phyloP scores from a whole-genome alignment of 345 rosid genomes.

The Pistacia vera region DNA sequence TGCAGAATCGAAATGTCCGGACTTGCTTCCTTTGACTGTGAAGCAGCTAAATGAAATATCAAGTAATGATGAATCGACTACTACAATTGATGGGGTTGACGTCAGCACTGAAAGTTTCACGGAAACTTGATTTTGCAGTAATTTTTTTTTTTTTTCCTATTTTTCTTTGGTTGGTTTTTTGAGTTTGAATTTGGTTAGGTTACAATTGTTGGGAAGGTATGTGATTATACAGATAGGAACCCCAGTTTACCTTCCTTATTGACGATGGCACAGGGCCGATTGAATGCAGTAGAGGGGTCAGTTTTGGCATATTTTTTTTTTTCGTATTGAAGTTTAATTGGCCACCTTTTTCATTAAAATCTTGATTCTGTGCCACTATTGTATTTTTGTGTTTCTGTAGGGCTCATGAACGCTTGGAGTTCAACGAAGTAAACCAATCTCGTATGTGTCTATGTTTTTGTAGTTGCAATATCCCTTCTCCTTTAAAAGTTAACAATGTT shows the following conservation, averaged over 20 bases:
- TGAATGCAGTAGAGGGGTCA: conserved; percentile 85
- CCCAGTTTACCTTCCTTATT: conserved; percentile 62
- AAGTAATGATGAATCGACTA: conserved; percentile 49
- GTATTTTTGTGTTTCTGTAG: conserved; percentile 38
- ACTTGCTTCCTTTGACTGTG: conserved; percentile 69
- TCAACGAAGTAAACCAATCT: conserved; percentile 74
- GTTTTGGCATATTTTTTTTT: not conserved
- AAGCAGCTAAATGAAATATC: conserved; percentile 60
- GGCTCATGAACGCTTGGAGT: conserved; percentile 79
- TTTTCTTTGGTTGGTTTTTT: conserved; percentile 3
- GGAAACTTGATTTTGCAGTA: not conserved
- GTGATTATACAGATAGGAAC: conserved; percentile 61
- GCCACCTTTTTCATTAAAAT: not conserved
- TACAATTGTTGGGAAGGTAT: conserved; percentile 64
- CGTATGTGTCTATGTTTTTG: conserved; percentile 38
- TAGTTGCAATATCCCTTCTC: not conserved
- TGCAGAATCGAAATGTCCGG: no score
- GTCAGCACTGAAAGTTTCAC: conserved; percentile 50
- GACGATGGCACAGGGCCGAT: conserved; percentile 89
- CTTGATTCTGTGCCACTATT: conserved; percentile 15
- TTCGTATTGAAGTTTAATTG: not conserved
- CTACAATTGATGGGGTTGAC: conserved; percentile 62
- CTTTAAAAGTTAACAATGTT: conserved; percentile 1
- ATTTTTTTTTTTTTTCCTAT: not conserved
- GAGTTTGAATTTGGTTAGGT: conserved; percentile 37